Conservation (phyloP, 1,284 basidiomycete genomes). For the Moniliophthora roreri region DNA sequence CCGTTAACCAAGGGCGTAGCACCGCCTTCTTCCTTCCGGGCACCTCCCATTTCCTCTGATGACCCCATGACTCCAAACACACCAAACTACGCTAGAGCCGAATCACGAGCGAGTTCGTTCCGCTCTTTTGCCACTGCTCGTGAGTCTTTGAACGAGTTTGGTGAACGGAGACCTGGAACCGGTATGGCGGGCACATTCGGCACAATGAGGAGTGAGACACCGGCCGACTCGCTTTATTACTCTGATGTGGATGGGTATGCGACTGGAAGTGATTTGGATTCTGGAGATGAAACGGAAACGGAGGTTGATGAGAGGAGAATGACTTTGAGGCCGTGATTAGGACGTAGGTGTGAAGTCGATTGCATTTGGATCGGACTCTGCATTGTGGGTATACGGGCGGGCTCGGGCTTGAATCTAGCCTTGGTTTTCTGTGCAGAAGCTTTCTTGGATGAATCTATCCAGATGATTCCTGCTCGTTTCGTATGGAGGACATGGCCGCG, state of each 20-base stretch:
- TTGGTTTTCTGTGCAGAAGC: too few species aligned
- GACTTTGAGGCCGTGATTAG: background rate
- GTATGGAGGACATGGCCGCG: too few species aligned
- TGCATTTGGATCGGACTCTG: background rate
- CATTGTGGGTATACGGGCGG: too few species aligned
- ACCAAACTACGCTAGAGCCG: constrained; percentile 20
- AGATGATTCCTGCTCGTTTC: too few species aligned
- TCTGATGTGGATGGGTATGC: constrained; percentile 2
- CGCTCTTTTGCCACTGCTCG: constrained; percentile 34
- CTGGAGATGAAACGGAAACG: constrained; percentile 10
- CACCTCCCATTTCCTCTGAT: constrained; percentile 18
- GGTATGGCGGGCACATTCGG: background rate
- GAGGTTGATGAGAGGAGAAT: constrained; percentile 3
- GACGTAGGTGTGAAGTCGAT: background rate
- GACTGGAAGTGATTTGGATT: background rate
- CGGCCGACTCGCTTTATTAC: constrained; percentile 13
- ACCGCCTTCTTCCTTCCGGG: constrained; percentile 24
- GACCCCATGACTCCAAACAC: background rate
- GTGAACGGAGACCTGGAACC: background rate
- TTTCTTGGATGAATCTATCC: too few species aligned
- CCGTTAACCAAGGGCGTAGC: background rate
- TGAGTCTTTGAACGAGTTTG: constrained; percentile 25
- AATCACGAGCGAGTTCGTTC: constrained; percentile 34
- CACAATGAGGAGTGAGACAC: background rate
- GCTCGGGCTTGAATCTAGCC: background rate